Base-by-base conservation (phyloP, 176 grass and related monocot genomes). In the Oryza glaberrima region DNA sequence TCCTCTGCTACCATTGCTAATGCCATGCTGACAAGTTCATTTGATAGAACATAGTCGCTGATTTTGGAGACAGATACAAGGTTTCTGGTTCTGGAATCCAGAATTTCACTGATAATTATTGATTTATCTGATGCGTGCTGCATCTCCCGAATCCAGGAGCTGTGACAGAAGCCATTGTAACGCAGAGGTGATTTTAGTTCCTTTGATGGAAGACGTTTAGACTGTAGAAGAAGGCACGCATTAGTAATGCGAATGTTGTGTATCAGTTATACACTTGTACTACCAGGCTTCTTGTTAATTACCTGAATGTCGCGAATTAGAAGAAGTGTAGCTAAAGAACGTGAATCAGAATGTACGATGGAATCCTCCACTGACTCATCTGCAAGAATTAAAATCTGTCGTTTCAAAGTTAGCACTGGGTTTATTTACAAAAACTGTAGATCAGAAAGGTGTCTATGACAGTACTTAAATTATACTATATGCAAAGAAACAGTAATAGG, bases 1-100 rank as follows among this genome's bases (percentile, higher is more conserved):
- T 98, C 96, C 87, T 98, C 96, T 45, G 93, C 96, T 75, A 98
- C 96, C 96, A 98, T 98, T 88, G 96, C 93, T 79, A 98, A 78
- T 45, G 96, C 96, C 96, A 98, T 98, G 70, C 96, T 98, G 67
- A 98, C 96, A 69, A 98, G 90, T 67, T 98, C 96, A 85, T 96
- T 98, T 49, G 96, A 98, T 49, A 96, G 77, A 73, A 98, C 90
- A 49, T 98, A 98, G 48, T 98, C 93, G 1, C 96, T 98, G 86
- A 98, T 98, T 88, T 93, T 98, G 63, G 96, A 98, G 16, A 98
- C 91, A 14, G 93, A 98, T 52, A 98, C 96, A 23, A 96, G 91
- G 80, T 96, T 98, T 78, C 93, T 95, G 22, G 96, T 96, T 88
- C 93, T 95, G 9, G 96, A 98, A 85, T 98, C 96, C 26, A 98